Percentiles rank a stretch among this genome's conserved stretches.
phyloP scores from a whole-genome alignment of 768 basidiomycete species.

The Termitomyces sp. region DNA sequence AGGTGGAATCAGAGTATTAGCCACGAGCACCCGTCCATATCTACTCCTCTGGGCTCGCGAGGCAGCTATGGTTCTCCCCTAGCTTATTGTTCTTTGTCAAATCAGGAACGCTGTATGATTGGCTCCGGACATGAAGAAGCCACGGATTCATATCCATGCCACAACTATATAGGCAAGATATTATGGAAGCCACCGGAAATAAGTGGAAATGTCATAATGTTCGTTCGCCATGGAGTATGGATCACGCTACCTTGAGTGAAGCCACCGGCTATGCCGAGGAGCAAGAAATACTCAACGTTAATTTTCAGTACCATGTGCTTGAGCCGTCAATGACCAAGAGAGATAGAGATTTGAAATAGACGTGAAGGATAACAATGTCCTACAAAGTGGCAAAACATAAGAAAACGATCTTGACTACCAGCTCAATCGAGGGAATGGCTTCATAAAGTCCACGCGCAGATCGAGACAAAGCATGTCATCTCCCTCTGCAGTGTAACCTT shows the following conservation, averaged over 20 bases:
- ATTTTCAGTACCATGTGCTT: not conserved
- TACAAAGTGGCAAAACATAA: not conserved
- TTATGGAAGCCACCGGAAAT: not conserved
- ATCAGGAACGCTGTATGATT: conserved; percentile 16
- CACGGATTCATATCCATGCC: not conserved
- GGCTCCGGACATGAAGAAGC: conserved; percentile 7
- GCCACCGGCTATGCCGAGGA: not conserved
- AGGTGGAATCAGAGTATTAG: conserved; percentile 5
- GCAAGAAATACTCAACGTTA: not conserved
- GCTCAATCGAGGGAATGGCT: conserved; percentile 26
- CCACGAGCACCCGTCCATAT: conserved; percentile 8
- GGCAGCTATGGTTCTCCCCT: conserved; percentile 9
- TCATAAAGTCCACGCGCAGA: conserved; percentile 75
- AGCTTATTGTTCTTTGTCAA: conserved; percentile 26
- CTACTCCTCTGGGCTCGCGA: conserved; percentile 7
- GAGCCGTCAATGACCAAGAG: not conserved
- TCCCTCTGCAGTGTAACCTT: conserved; percentile 67
- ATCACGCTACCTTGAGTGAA: not conserved
- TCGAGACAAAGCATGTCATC: conserved; percentile 77
- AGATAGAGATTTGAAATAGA: not conserved
- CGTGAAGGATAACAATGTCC: not conserved
- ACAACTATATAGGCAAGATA: not conserved
- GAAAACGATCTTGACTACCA: conserved; percentile 19
- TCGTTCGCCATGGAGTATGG: not conserved
- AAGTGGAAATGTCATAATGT: not conserved